Conservation (phyloP, 257 asterid genomes). For the Parsonsia alboflavescens region DNA sequence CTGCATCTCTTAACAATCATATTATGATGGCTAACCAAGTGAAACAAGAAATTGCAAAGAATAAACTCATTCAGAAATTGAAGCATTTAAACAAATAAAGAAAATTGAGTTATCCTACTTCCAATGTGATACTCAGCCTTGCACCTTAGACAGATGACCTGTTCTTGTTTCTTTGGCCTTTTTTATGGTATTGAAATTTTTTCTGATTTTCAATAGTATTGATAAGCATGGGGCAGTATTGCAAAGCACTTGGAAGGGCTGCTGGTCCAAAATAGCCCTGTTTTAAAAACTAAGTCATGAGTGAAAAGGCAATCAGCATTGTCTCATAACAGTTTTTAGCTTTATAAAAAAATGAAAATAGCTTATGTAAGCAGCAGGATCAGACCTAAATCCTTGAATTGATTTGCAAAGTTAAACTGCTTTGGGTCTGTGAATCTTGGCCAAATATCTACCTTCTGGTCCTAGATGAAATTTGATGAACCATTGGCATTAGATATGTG, state of each 20-base stretch:
- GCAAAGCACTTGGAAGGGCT: neutral
- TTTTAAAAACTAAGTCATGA: neutral
- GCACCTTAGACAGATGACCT: no score
- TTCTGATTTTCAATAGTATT: no score
- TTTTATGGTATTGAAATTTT: no score
- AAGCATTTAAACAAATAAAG: neutral
- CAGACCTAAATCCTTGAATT: neutral
- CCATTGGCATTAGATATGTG: neutral
- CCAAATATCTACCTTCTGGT: no score
- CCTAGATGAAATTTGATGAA: neutral
- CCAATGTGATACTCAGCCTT: no score
- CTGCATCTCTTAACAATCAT: no score
- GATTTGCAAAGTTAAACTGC: neutral
- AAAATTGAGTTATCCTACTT: no score
- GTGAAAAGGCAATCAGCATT: neutral
- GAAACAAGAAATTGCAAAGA: neutral
- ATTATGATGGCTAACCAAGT: neutral
- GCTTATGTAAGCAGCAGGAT: neutral
- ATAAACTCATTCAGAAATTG: neutral
- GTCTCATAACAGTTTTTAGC: neutral
- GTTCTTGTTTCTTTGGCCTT: no score
- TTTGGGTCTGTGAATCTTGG: no score
- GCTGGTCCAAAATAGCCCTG: neutral
- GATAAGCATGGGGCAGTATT: neutral
- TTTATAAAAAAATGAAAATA: neutral